A percentile compares a stretch with the other conserved stretches of the same genome.
Evolutionary conservation across 257 asterid species (phyloP).

Genomic region (Solanum lycopersicoides): DNA sequence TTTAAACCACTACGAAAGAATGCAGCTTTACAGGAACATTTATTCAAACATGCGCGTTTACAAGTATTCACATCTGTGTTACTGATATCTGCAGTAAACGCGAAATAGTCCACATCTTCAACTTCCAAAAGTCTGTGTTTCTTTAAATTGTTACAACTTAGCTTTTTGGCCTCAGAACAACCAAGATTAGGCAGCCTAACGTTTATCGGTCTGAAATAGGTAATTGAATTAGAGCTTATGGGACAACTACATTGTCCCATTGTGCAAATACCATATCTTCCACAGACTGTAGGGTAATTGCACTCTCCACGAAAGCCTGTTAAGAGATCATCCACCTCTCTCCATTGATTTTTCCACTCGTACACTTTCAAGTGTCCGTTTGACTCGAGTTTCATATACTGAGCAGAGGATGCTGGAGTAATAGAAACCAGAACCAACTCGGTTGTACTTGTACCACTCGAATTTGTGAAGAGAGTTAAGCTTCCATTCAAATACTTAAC

Average conservation of each 20-base stretch:
- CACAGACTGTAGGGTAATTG: slow-evolving; percentile 5
- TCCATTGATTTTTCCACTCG: background rate
- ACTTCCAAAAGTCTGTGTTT: background rate
- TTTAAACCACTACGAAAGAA: background rate
- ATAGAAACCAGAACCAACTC: background rate
- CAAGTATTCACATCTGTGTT: slow-evolving; percentile 1
- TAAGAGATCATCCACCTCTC: background rate
- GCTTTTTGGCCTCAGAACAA: background rate
- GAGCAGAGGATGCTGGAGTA: background rate
- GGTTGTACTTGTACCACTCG: background rate
- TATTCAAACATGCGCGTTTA: background rate
- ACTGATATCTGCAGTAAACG: background rate
- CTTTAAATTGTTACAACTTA: background rate
- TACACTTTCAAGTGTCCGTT: slow-evolving; percentile 16
- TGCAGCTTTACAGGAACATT: slow-evolving; percentile 14
- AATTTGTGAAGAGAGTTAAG: background rate
- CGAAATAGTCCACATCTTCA: slow-evolving; percentile 1
- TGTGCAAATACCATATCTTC: slow-evolving; percentile 9
- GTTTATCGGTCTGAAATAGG: background rate
- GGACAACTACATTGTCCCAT: slow-evolving; percentile 5
- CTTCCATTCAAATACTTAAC: background rate
- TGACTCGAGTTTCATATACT: slow-evolving; percentile 3
- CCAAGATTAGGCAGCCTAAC: background rate
- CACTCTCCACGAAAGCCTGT: background rate
- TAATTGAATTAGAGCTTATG: background rate